Base-by-base conservation (phyloP, 2,329 filamentous ascomycete genomes). In the Apiospora kogelbergensis region DNA sequence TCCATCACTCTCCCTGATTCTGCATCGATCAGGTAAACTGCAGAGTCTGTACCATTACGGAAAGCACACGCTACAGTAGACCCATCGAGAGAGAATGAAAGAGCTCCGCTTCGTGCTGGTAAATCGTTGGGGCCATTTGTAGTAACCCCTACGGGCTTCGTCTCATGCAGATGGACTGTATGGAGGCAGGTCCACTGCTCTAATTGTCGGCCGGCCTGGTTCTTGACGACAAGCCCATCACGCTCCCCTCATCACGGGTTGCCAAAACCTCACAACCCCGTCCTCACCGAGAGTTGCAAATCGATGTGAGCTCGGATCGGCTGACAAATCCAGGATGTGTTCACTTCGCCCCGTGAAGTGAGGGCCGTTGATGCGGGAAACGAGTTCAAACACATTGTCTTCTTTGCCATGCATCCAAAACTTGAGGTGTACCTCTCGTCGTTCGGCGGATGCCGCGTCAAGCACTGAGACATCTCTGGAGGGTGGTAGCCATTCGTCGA, bases 271-370 rank as follows among this genome's bases (percentile, higher is more conserved):
- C 45, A 97, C 88, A 26, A 88, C 82, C 13, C 90, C 90, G 77
- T 99, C 95, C 68, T 91, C 89, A 44, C 95, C 96, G 46, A 97
- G 85, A 1, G 95, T 97, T 10, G 93, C 93, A 78, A 98, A 98
- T 63, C 91, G 89, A 65, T 88, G 83, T 9, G 86, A 86, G 3
- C 83, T 85, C 3, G 93, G 92, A 71, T 95, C 90, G 20, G 91
- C 86, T 2, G 89, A 89, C 6, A 98, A 83, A 73, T 91, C 91
- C 41, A 97, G 86, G 1, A 98, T 86, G 5, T 85, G 82, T 60
- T 88, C 85, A 1, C 84, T 82, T 70, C 83, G 79, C 70, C 80
- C 81, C 68, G 88, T 86, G 70, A 85, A 84, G 80, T 99, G 95
- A 20, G 96, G 95, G 10, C 89, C 87, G 77, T 97, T 94, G 67